These are phyloP conservation scores for Mucor sp. DNA, from an alignment of 371 early-diverging fungal species.

Conservation along the genomic window DNA sequence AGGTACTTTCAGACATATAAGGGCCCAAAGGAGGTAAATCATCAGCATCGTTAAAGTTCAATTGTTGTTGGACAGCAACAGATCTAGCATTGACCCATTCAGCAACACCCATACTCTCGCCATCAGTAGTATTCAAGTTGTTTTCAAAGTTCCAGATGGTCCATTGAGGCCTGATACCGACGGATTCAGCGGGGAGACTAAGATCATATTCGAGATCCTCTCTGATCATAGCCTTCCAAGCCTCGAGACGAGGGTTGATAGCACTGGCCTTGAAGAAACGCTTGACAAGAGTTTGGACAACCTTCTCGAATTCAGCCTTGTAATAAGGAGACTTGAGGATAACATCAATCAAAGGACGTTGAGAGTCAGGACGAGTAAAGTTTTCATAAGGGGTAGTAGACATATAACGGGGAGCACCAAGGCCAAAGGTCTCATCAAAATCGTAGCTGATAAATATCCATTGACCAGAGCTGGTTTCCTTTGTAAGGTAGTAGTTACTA, in stretches of 20 bases:
- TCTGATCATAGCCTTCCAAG: conserved; percentile 44
- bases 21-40: conserved; percentile 34
- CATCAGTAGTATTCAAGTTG: conserved; percentile 35
- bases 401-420: conserved; percentile 37
- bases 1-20: conserved; percentile 14
- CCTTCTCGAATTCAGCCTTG: conserved; percentile 39
- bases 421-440: conserved; percentile 57
- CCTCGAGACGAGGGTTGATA: conserved; percentile 48
- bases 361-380: conserved; percentile 31
- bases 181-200: conserved; percentile 31
- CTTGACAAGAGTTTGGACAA: conserved; percentile 46
- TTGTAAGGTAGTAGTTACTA: conserved; percentile 51
- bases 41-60: conserved; percentile 37
- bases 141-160: conserved; percentile 47
- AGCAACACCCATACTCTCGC: conserved; percentile 27
- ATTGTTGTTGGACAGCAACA: conserved; percentile 26
- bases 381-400: conserved; percentile 37
- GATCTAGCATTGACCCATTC: conserved; percentile 34
- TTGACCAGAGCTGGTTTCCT: conserved; percentile 36
- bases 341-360: conserved; percentile 39
- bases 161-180: conserved; percentile 37
- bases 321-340: conserved; percentile 44
- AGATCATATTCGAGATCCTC: conserved; percentile 53
- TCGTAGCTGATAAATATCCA: conserved; percentile 58
- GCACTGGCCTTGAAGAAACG: conserved; percentile 52